These are phyloP conservation scores for Ampelomyces quisqualis DNA, from an alignment of 2,329 filamentous ascomycete genomes.

Conservation along the genomic window DNA sequence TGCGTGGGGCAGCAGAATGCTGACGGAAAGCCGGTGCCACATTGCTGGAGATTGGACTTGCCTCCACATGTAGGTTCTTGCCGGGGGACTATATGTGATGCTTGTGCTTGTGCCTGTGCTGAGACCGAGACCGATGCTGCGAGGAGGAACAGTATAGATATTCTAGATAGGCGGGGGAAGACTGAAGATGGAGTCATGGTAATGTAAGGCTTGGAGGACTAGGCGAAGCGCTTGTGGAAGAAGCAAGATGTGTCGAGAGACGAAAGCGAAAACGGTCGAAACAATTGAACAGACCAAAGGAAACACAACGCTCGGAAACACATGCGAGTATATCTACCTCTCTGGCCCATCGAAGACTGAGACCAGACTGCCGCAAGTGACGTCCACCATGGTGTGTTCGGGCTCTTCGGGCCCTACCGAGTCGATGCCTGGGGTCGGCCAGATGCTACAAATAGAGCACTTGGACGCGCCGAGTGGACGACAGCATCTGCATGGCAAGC, in stretches of 20 bases:
- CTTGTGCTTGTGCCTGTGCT: no score
- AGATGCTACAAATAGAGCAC: constrained; percentile 35
- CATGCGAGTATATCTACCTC: constrained; percentile 22
- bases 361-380: constrained; percentile 15
- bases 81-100: constrained; percentile 32
- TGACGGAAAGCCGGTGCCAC: constrained; percentile 57
- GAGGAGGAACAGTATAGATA: constrained; percentile 37
- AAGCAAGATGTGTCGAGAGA: constrained; percentile 1
- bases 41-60: constrained; percentile 52
- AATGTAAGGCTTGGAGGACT: neutral
- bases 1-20: constrained; percentile 66
- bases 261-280: constrained; percentile 2
- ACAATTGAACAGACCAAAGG: constrained; percentile 7
- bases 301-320: constrained; percentile 4
- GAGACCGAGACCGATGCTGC: constrained; percentile 29
- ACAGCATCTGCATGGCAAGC: constrained; percentile 23
- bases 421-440: constrained; percentile 16
- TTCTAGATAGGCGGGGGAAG: constrained; percentile 33
- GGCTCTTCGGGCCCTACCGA: constrained; percentile 8
- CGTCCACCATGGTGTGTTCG: constrained; percentile 10
- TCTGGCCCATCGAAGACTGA: constrained; percentile 9
- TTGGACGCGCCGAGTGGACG: constrained; percentile 39
- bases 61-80: constrained; percentile 53
- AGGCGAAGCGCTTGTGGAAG: neutral
- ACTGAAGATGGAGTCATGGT: constrained; percentile 33